Evolutionary conservation across 306 rosid species (phyloP).

Genomic region (Medicago arabica): DNA sequence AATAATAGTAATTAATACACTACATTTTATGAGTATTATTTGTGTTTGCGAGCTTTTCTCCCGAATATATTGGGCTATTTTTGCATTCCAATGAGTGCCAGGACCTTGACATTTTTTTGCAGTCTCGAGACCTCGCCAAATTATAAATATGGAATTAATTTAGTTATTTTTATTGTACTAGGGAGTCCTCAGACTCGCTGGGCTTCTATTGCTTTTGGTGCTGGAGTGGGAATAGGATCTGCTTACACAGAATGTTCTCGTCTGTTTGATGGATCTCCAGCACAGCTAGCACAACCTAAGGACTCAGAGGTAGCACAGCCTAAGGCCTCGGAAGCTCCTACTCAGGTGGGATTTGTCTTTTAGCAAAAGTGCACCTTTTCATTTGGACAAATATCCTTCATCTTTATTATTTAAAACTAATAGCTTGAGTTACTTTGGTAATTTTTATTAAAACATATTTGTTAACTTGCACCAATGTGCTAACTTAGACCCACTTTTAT

Average conservation of each 20-base stretch:
- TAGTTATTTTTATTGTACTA: slow-evolving; percentile 39
- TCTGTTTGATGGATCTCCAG: slow-evolving; percentile 63
- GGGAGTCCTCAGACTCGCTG: slow-evolving; percentile 92
- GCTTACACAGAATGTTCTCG: slow-evolving; percentile 79
- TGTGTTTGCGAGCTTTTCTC: too few species aligned
- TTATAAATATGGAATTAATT: slow-evolving; percentile 25
- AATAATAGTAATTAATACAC: too few species aligned
- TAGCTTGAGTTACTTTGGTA: too few species aligned
- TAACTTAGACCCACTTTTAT: too few species aligned
- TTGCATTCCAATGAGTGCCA: background rate
- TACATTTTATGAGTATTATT: too few species aligned
- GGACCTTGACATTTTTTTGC: slow-evolving; percentile 9
- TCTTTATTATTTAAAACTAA: too few species aligned
- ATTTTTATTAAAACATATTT: too few species aligned
- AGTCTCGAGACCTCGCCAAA: slow-evolving; percentile 24
- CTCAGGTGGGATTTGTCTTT: slow-evolving; percentile 42
- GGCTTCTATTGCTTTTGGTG: slow-evolving; percentile 92
- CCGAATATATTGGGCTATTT: too few species aligned
- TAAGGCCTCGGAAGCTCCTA: slow-evolving; percentile 46
- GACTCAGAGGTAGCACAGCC: slow-evolving; percentile 33
- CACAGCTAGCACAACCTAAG: slow-evolving; percentile 50
- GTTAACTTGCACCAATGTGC: too few species aligned
- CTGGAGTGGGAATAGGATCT: slow-evolving; percentile 87
- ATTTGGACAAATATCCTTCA: too few species aligned
- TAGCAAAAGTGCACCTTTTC: too few species aligned